Base-by-base conservation (phyloP, 1,284 basidiomycete genomes). In the Pseudozyma hubeiensis region DNA sequence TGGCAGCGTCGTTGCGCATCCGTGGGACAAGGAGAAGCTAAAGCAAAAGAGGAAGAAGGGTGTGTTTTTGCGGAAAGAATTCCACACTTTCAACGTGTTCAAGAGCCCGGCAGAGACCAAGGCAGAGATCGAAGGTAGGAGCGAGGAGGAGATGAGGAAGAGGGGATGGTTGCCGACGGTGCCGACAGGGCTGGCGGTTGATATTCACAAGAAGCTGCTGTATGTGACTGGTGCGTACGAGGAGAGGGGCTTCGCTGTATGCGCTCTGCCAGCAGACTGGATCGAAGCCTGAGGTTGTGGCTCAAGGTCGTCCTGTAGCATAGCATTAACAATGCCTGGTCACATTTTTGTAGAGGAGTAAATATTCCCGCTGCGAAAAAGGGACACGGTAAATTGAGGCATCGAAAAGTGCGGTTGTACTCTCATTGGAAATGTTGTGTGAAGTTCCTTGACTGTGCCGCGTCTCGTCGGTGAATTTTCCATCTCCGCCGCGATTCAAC, bases 141-240 rank as follows among this genome's bases (percentile, higher is more conserved):
- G 53, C 47, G 54, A 66, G 2, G 46, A 68, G 2, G 64, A 73
- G 41, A 9, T 49, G 24, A 60, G 35, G 19, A 30, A 53, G 37
- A n/a, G 58, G 14, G 75, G 75, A 8, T 79, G 77, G 60, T 44
- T 79, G 49, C 77, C 77, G 4, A 67, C 67, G 4, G 52, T 73
- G 1, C 71, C 75, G 7, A 77, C 77, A 1, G 75, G 71, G 8
- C 19, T 79, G 54, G 77, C 75, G n/a, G 49, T 79, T 16, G 71
- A 77, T 24, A 49, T 63, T 24, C 44, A 61, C 34, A 53, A 52
- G 37, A 64, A 67, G 53, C 44, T 68, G 52, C 43, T 79, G 33
- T 63, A 60, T 34, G 65, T 79, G 5, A 49, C 72, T 29, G 75
- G 75, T 4, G 77, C 75, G 24, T 79, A 75, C 46, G 77, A 79